A percentile compares a stretch with the other conserved stretches of the same genome.
phyloP scores from a whole-genome alignment of 768 basidiomycete genomes.

The Lactifluus volemus region DNA sequence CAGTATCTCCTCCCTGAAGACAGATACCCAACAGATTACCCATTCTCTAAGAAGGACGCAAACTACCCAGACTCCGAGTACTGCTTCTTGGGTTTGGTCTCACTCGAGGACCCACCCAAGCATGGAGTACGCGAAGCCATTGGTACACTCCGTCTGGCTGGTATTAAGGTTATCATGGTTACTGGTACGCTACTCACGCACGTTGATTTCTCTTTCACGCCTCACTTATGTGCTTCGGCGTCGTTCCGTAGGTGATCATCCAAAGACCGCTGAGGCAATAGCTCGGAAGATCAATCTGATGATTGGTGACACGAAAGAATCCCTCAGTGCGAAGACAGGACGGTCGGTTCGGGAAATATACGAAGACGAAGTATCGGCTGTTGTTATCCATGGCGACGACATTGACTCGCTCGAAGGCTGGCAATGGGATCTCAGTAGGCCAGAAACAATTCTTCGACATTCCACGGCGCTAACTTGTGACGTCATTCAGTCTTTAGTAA shows the following conservation, averaged over 20 bases:
- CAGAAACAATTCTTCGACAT: background rate
- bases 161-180: constrained; percentile 74
- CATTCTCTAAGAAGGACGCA: constrained; percentile 46
- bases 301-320: constrained; percentile 55
- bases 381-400: constrained; percentile 61
- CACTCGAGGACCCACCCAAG: constrained; percentile 63
- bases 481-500: constrained; percentile 48
- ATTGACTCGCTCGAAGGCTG: constrained; percentile 59
- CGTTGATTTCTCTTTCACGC: background rate
- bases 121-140: constrained; percentile 67
- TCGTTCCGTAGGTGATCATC: constrained; percentile 46
- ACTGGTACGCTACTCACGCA: constrained; percentile 35
- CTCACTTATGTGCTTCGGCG: background rate
- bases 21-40: constrained; percentile 36
- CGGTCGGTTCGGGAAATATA: constrained; percentile 49
- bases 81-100: constrained; percentile 57
- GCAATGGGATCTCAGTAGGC: constrained; percentile 66
- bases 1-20: constrained; percentile 45
- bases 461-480: background rate
- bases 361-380: constrained; percentile 58
- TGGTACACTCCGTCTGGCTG: constrained; percentile 58
- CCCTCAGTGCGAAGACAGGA: constrained; percentile 47
- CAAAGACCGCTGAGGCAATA: constrained; percentile 67
- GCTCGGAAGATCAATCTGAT: constrained; percentile 66
- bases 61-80: constrained; percentile 48